Base-by-base conservation (phyloP, 2,329 filamentous ascomycete species). In the Paecilomyces variotii region DNA sequence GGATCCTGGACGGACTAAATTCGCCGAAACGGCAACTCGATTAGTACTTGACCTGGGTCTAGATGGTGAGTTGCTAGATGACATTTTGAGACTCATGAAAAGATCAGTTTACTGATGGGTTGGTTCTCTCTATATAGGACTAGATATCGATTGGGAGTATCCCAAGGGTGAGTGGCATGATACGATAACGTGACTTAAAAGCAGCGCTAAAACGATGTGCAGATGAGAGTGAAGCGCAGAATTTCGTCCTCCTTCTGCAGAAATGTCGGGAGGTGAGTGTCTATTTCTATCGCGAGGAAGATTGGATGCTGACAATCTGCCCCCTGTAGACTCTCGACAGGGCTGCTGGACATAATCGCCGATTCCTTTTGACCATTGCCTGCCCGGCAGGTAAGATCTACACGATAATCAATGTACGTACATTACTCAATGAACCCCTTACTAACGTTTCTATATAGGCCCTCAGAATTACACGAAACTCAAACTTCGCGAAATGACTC, bases 11-110 rank as follows among this genome's bases (percentile, higher is more conserved):
- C 82, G 90, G 11, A 75, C 77, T 60, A 80, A 63, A 1, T 95
- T 96, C 69, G 90, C 89, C 1, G 78, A 82, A 55, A 85, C 84
- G 28, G 87, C 89, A 34, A 87, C 96, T 0, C 80, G 85, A 25
- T 77, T 97, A 35, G 79, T 97, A 65, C 87, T 89, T 71, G 85
- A 94, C 66, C 78, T 91, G 11, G 93, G 93, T 4, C 88, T 97
- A 63, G 78, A 80, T 65, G 78, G 78, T 62, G 63, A 52, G 55
- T 54, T 57, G 28, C 19, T 19, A 35, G 30, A 54, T 28, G 19
- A 52, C 5, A 2, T 3, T 28, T 50, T 2, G n/a, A 27, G 25
- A 14, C 12, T 26, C 50, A 7, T 25, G 19, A 12, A 50, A 11
- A 3, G 34, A 5, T 35, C 1, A n/a, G 51, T 28, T 56, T 39